These are phyloP conservation scores for Sanguinoderma infundibulare DNA, from an alignment of 1,284 basidiomycete species.

Conservation along the genomic window DNA sequence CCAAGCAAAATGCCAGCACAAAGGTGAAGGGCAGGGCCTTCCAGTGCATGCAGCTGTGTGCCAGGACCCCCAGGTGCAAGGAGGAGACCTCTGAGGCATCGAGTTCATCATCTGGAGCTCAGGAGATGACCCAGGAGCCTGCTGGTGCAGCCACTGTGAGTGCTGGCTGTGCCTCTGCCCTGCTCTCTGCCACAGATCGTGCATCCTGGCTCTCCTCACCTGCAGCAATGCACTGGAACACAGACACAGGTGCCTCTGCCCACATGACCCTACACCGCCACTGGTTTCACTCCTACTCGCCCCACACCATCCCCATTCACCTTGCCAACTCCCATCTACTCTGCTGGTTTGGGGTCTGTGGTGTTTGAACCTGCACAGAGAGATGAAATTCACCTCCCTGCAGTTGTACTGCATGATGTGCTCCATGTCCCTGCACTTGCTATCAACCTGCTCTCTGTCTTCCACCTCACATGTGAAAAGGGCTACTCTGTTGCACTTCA, in stretches of 20 bases:
- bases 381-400: too few species aligned
- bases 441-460: too few species aligned
- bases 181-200: background rate
- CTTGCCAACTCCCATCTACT: too few species aligned
- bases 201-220: conserved; percentile 6
- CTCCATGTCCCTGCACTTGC: too few species aligned
- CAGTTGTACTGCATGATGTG: too few species aligned
- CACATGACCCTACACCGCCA: background rate
- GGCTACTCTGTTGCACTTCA: too few species aligned
- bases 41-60: background rate
- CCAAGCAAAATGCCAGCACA: conserved; percentile 2
- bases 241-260: background rate
- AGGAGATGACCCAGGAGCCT: conserved; percentile 1
- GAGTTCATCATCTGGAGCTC: background rate
- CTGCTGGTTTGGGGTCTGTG: too few species aligned
- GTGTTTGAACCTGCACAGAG: too few species aligned
- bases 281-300: background rate
- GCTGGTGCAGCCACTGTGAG: conserved; percentile 5
- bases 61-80: background rate
- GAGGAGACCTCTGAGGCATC: too few species aligned
- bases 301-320: background rate
- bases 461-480: too few species aligned
- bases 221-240: too few species aligned
- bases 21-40: background rate
- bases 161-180: conserved; percentile 7